Base-by-base conservation (phyloP, 805 yeast species). In the Millerago galiae region DNA sequence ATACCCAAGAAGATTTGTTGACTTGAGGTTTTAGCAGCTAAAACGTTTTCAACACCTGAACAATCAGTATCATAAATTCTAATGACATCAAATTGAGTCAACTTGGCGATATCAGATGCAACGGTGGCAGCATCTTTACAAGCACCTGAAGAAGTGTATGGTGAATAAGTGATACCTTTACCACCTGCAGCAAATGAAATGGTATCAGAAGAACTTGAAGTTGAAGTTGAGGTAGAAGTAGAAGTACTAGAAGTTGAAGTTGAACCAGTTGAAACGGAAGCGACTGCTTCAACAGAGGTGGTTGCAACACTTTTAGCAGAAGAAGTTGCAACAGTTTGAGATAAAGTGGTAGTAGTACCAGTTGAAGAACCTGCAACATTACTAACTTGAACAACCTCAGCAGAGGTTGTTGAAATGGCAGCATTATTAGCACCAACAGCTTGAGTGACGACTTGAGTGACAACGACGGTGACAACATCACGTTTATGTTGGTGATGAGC, bases 31-130 rank as follows among this genome's bases (percentile, higher is more conserved):
- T 77, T 69, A 30, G 72, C 66, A 15, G 72, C 67, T 48, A 78
- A 60, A 28, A 77, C 73, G 49, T 71, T 68, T 41, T 75, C 70
- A 44, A 80, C 70, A 44, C 76, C 74, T 37, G 69, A 63, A 60
- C 87, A 80, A 59, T 79, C 86, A 39, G 81, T 78, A 37, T 78
- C 73, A 59, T 80, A 80, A 31, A 80, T 64, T 61, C 87, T 68
- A 54, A 80, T 76, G 48, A 77, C 40, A 34, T 69, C 71, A 55
- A 65, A 78, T 34, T 63, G 66, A 14, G 69, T 42, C 42, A 80
- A 66, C 50, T 52, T 49, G 28, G 58, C 58, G 38, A 80, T 56
- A 50, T 80, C 86, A 37, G 63, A 48, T 27, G 69, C 62, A 44
- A 80, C 73, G 36, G 68, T 63, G 43, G 59, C 58, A 1, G 72